Base-by-base conservation (phyloP, 2,329 filamentous ascomycete genomes). In the Talaromyces amestolkiae region DNA sequence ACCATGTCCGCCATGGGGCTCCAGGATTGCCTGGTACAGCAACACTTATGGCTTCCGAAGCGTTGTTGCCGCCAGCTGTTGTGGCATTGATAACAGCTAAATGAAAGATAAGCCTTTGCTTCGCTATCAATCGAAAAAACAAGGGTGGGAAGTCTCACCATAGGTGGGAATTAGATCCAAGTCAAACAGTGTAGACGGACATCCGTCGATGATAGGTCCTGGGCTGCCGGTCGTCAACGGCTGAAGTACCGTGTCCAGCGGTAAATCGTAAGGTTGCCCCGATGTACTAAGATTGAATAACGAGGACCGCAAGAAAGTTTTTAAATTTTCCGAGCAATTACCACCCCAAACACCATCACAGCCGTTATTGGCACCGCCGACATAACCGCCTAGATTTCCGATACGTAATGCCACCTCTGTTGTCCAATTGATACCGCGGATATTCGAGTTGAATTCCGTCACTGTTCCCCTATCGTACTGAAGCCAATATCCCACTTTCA, bases 321-420 rank as follows among this genome's bases (percentile, higher is more conserved):
- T 77, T 45, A 79, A 66, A 59, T 76, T 72, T 5, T 63, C 60
- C 1, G 76, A 76, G 66, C 77, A 79, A 27, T 67, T 60, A 4
- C 68, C 39, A 1, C 76, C 75, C 77, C 76, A 78, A 37, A 79
- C 72, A 13, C 74, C 72, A 64, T 79, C 75, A 58, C 77, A 78
- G 47, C 75, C 76, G 69, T 78, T 77, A 54, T 74, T 77, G 5
- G 49, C 58, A 1, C 76, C 75, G 3, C 70, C 71, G 3, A 75
- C 74, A 13, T 70, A 74, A n/a, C 74, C 76, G 3, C 74, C 76
- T 24, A 78, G 31, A 60, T 79, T 78, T 0, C 76, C 76, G 17
- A 78, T 68, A 11, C 76, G 76, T 45, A 79, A 65, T 7, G 72
- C 76, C 27, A 78, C 63, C 45, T 79, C 77, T 7, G 75, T 76